Conservation (phyloP, 2,329 filamentous ascomycete species). For the Colletotrichum destructivum region DNA sequence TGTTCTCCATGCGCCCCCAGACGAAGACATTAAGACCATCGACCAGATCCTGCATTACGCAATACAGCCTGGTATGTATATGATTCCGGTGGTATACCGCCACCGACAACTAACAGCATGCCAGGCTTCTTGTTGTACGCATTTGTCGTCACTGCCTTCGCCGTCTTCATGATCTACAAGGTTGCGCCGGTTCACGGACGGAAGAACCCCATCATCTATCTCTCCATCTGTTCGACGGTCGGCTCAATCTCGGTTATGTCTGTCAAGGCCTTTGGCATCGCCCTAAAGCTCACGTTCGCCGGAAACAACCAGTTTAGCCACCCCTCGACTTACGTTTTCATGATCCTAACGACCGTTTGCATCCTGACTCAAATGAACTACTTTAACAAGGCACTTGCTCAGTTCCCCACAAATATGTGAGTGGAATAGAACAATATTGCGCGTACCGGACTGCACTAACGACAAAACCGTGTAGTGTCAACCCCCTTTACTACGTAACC, state of each 20-base stretch:
- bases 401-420: conserved; percentile 97
- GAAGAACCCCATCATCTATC: conserved; percentile 95
- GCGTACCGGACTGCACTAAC: conserved; percentile 29
- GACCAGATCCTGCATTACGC: conserved; percentile 94
- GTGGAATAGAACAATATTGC: conserved; percentile 52
- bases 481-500: conserved; percentile 96
- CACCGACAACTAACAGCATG: conserved; percentile 24
- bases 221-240: conserved; percentile 97
- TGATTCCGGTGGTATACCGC: background rate
- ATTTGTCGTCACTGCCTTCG: conserved; percentile 83
- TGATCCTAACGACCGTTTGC: conserved; percentile 92
- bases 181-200: conserved; percentile 91
- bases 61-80: conserved; percentile 83
- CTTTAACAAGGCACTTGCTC: conserved; percentile 98
- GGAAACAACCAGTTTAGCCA: conserved; percentile 97
- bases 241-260: conserved; percentile 99
- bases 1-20: conserved; percentile 95
- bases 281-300: conserved; percentile 91
- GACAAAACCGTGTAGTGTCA: conserved; percentile 73
- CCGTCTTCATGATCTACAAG: conserved; percentile 95
- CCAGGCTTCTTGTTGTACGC: conserved; percentile 93
- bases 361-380: conserved; percentile 99
- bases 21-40: conserved; percentile 91
- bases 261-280: conserved; percentile 98
- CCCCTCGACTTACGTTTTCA: conserved; percentile 96